Base-by-base conservation (phyloP, 2,329 filamentous ascomycete genomes). In the Lojkania enalia region DNA sequence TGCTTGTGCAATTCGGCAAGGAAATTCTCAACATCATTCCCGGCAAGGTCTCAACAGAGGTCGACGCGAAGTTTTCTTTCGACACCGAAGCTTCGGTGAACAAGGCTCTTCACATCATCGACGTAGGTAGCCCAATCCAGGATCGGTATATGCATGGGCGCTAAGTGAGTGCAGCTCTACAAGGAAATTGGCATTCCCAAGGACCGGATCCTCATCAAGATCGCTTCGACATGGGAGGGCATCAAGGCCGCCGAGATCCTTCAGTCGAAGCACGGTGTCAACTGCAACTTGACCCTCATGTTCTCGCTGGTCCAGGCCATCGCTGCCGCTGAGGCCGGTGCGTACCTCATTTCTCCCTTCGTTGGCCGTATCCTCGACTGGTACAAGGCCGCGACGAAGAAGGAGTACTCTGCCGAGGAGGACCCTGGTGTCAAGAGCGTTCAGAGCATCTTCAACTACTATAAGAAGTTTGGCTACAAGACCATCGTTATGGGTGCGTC, bases 401-500 rank as follows among this genome's bases (percentile, higher is more conserved):
- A 95, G 83, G 88, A 94, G 60, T 99, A 91, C 85, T 68, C 80
- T 71, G 83, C 90, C 73, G 78, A 88, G 75, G 88, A 95, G 74
- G 94, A 99, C 80, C 94, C 94, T 46, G 94, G 94, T 80, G 94
- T 99, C 75, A 83, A 89, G 79, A 92, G 87, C 58, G 94, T 99
- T 70, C 82, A 92, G 82, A 71, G 67, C 74, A 99, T 99, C 80
- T 99, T 87, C 85, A 94, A 99, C 84, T 99, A 99, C 88, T 99
- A 99, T 87, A 99, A 99, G 89, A 97, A 97, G 83, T 89, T 79
- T 74, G 90, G 88, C 74, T 96, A 99, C 86, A 96, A 95, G 67
- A 99, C 94, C 74, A 96, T 97, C 65, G 94, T 99, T 77, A 99
- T 99, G 94, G 94, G 94, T 70, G 94, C 94, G 61, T 96, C 91